Base-by-base conservation (phyloP, 768 basidiomycete genomes). In the Tricholoma furcatifolium region DNA sequence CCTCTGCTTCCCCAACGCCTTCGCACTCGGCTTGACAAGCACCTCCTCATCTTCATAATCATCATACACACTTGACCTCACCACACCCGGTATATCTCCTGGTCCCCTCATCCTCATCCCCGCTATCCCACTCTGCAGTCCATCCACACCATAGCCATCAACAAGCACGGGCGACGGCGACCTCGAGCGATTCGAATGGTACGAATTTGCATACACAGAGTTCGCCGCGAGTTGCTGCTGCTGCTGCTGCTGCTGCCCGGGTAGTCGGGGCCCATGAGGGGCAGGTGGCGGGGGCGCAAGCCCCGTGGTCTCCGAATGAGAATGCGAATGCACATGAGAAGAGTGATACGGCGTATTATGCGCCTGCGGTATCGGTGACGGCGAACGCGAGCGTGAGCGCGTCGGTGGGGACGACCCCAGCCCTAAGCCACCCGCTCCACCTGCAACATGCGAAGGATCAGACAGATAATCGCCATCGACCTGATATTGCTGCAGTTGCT, bases 1-100 rank as follows among this genome's bases (percentile, higher is more conserved):
- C 60, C 74, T 79, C 59, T 90, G 79, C 72, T 96, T 97, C 15
- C 93, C 93, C 2, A 94, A 77, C 3, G 93, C 92, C 66, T 95
- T 97, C 32, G 81, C 87, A 65, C 91, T 93, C 0, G 90, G 93
- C 57, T 78, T 76, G 10, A 75, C 61, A n/a, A 79, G 81, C 12
- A 71, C 70, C 14, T 75, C 74, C 4, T 65, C 65, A 18, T 64
- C 67, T 6, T 61, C 60, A 1, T 21, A 10, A 6, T 31, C 27
- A 1, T 7, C 21, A 36, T 36, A 35, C 20, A 46, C 43, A 46
- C 40, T 47, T n/a, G 51, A 41, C 20, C 39, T 41, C 2, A 32
- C 11, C 2, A 23, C 24, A 31, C 43, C 51, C 23, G 32, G 43
- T 51, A 42, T 39, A 15, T 30, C 34, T 60, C 50, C 42, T 59